Evolutionary conservation across 495 filamentous ascomycete species (phyloP), one percentile per base, ranked within the genome.

Genomic region (Xylaria longipes): DNA sequence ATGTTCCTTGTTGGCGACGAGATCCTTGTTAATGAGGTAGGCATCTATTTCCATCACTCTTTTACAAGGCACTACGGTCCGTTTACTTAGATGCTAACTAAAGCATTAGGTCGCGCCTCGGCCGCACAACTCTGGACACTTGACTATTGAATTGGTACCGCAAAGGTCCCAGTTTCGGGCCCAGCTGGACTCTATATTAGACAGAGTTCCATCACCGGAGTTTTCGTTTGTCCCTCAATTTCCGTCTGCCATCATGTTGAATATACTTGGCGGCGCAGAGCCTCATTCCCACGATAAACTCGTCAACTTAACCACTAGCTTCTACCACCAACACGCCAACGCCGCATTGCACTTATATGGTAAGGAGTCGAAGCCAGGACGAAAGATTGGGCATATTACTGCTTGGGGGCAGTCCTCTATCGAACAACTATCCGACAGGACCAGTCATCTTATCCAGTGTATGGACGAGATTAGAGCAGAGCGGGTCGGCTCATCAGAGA

Each of bases 311-410:
- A 92, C 95, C 83, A 66, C 87, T 85, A 71, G 84, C 84, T 68
- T 89, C 84, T 77, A 90, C 87, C 64, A 88, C 81, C 74, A 80
- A 9, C 75, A 79, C 56, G 82, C 81, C 56, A 82, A 82, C 66
- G 76, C 83, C 11, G 81, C 81, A 52, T 86, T 97, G 43, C 95
- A 99, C 81, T 88, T 98, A 31, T 99, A 99, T 84, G 94, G 93
- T 73, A 99, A 99, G 84, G 91, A 88, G 58, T 90, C 94, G 22
- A 91, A 93, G 73, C 93, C 91, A 3, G 93, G 92, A 39, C 89
- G 96, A 50, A 99, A 99, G 79, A 98, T 99, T 86, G 96, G 96
- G 14, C 96, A 99, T 75, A 86, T 99, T 70, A 98, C 95, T 15
- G 77, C 97, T 15, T 88, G 91, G 9, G 79, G 80, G 11, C 89